Evolutionary conservation across 345 rosid genomes (phyloP).

Genomic region (Lepidium sativum): DNA sequence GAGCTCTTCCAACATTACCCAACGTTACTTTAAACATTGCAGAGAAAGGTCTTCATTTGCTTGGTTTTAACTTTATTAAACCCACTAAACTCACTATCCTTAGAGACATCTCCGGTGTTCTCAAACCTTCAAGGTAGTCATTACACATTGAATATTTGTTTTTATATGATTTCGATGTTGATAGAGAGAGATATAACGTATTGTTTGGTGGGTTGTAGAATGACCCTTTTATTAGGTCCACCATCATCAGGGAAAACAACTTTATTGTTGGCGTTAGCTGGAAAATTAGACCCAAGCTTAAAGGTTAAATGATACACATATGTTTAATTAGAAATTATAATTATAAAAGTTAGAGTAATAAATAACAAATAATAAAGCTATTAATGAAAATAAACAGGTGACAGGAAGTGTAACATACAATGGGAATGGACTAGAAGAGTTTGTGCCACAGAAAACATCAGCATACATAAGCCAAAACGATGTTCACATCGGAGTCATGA

Average conservation of each 20-base stretch:
- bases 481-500: conserved; percentile 81
- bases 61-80: conserved; percentile 53
- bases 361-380: not conserved
- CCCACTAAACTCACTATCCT: conserved; percentile 69
- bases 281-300: conserved; percentile 59
- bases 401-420: conserved; percentile 62
- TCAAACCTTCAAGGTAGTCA: conserved; percentile 70
- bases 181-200: not conserved
- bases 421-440: conserved; percentile 54
- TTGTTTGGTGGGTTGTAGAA: conserved; percentile 32
- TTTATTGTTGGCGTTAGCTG: conserved; percentile 69
- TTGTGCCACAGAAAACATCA: conserved; percentile 79
- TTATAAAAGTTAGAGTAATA: too few relatives aligned
- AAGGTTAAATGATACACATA: conserved; percentile 30
- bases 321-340: not conserved
- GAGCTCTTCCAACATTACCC: conserved; percentile 86
- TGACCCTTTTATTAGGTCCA: conserved; percentile 73
- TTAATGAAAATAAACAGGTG: conserved; percentile 35
- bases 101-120: conserved; percentile 59
- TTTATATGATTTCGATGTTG: not conserved
- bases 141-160: not conserved
- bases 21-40: conserved; percentile 60
- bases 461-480: conserved; percentile 94
- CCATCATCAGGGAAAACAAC: conserved; percentile 93
- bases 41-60: conserved; percentile 45